Evolutionary conservation across 2,329 filamentous ascomycete species (phyloP), one percentile per base, ranked within the genome.

Genomic region (Tympanopsis confertula): DNA sequence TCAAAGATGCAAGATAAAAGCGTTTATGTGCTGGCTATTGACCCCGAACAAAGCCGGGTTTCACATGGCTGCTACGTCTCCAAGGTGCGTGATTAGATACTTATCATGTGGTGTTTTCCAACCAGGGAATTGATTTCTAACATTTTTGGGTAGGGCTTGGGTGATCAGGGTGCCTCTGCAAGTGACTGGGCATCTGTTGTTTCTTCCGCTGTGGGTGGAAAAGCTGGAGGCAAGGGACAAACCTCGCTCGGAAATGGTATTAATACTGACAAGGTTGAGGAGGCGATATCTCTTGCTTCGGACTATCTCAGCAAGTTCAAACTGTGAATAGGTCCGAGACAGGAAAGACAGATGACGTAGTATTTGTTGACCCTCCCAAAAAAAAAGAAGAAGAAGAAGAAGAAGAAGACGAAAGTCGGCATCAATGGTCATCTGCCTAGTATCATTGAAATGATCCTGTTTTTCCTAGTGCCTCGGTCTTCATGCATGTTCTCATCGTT

Each of bases 51-150:
- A 44, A 69, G 70, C 36, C 68, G 71, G 19, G 82, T 96, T 41
- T 76, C 86, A 28, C 89, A 96, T 55, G 88, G 86, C 38, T 91
- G 94, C 50, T 86, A 89, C 56, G 84, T 98, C 35, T 81, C 86
- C 45, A 78, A 84, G 57, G 86, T 89, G 71, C 62, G 78, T 63
- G 36, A 17, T 38, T 36, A 40, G 38, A 19, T 37, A 10, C 38
- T 15, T 22, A 7, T 5, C 13, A 19, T 15, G 17, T 33, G 30
- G 15, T 17, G 15, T 33, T 18, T 33, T 33, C 15, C n/a, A n/a
- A n/a, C n/a, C n/a, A n/a, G n/a, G n/a, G n/a, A n/a, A n/a, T n/a
- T n/a, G n/a, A n/a, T n/a, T n/a, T n/a, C n/a, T n/a, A n/a, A n/a
- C n/a, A n/a, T n/a, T 10, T 7, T 33, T 10, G 15, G 10, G 17